phyloP scores from a whole-genome alignment of 2,329 filamentous ascomycete species.

The Myrmaecium sp. region DNA sequence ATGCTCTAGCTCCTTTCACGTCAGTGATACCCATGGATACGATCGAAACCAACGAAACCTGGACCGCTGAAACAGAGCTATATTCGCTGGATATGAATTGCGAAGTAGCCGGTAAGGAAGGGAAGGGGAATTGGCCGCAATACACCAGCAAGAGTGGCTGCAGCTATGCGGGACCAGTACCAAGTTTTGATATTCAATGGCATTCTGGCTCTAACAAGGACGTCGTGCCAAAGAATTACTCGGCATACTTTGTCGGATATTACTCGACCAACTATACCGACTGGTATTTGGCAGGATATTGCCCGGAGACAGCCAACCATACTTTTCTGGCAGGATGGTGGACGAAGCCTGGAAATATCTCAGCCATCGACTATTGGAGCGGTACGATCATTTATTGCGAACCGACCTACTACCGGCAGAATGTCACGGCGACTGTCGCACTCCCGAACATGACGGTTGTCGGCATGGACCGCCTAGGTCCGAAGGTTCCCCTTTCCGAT shows the following conservation, averaged over 20 bases:
- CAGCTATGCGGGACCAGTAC: slow-evolving; percentile 2
- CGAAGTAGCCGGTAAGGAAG: slow-evolving; percentile 7
- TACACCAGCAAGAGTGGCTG: slow-evolving; percentile 13
- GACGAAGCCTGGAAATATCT: slow-evolving; percentile 6
- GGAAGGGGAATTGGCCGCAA: slow-evolving; percentile 1
- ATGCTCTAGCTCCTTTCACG: slow-evolving; percentile 27
- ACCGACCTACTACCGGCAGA: slow-evolving; percentile 15
- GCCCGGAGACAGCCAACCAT: slow-evolving; percentile 16
- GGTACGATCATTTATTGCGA: slow-evolving; percentile 27
- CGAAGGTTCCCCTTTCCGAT: slow-evolving; percentile 9
- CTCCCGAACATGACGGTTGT: slow-evolving; percentile 9
- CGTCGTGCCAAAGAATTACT: slow-evolving; percentile 8
- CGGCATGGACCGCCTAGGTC: slow-evolving; percentile 5
- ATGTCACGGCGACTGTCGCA: slow-evolving; percentile 25
- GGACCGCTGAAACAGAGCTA: slow-evolving; percentile 12
- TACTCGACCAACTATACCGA: slow-evolving; percentile 20
- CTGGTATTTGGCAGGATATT: slow-evolving; percentile 16
- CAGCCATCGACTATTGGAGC: neutral
- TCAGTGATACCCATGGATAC: slow-evolving; percentile 6
- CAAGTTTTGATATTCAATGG: no score
- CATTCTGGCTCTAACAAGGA: slow-evolving; percentile 5
- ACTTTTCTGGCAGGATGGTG: slow-evolving; percentile 13
- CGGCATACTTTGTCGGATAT: slow-evolving; percentile 29
- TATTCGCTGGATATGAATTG: slow-evolving; percentile 20
- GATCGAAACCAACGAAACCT: slow-evolving; percentile 6